A percentile compares a stretch with the other conserved stretches of the same genome.
Evolutionary conservation across 257 asterid genomes (phyloP).

Genomic region (Jacaranda copaia): DNA sequence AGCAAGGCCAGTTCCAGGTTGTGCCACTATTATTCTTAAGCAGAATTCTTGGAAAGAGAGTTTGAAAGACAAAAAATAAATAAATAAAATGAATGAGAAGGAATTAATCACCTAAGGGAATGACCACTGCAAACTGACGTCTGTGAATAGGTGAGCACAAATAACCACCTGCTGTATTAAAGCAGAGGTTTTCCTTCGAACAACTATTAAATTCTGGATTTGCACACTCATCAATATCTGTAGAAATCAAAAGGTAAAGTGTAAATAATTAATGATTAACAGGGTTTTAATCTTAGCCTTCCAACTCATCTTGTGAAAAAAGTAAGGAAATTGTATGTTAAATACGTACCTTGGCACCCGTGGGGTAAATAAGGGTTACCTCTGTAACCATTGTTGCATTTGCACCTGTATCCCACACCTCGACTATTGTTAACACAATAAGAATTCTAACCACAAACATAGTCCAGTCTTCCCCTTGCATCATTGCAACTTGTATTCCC

Average conservation of each 20-base stretch:
- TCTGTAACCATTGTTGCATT: constrained; percentile 38
- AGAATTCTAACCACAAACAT: constrained; percentile 23
- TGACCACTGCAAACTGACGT: constrained; percentile 1
- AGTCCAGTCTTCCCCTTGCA: constrained; percentile 15
- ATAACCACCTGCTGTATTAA: constrained; percentile 43
- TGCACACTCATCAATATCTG: constrained; percentile 44
- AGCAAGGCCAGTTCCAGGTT: constrained; percentile 33
- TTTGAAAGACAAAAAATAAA: too few species aligned
- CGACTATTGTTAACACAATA: constrained; percentile 25
- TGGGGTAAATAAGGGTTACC: constrained; percentile 50
- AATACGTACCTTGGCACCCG: constrained; percentile 47
- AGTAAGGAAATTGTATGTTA: not conserved
- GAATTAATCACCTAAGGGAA: constrained; percentile 39
- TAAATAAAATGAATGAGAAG: not conserved
- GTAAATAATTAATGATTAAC: not conserved
- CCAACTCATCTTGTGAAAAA: not conserved
- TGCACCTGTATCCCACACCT: constrained; percentile 38
- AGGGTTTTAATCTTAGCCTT: not conserved
- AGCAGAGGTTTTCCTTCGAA: constrained; percentile 28
- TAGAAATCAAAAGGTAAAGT: not conserved
- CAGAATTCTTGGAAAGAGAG: too few species aligned
- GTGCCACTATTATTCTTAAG: not conserved
- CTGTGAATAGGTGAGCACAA: constrained; percentile 34
- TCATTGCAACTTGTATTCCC: constrained; percentile 35
- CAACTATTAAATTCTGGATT: constrained; percentile 26